These are phyloP conservation scores for Microdochium bolleyi DNA, from an alignment of 2,329 filamentous ascomycete genomes.

Conservation along the genomic window DNA sequence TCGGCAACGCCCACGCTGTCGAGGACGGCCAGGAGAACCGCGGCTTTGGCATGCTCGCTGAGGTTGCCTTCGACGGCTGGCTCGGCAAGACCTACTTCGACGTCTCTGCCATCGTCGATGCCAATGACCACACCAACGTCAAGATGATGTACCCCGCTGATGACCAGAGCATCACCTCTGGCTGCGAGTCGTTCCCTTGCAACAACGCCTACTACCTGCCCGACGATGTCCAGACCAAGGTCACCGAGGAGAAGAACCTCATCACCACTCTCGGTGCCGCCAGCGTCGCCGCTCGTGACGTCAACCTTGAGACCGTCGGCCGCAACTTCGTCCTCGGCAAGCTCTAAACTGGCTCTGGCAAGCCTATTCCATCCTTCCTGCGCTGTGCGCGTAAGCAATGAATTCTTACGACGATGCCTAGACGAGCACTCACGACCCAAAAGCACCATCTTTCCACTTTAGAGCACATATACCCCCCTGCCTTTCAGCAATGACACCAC, in stretches of 20 bases:
- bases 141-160: conserved; percentile 44
- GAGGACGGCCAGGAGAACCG: conserved; percentile 30
- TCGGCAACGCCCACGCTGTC: conserved; percentile 44
- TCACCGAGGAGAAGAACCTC: conserved; percentile 37
- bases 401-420: conserved; percentile 8
- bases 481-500: neutral
- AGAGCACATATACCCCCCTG: neutral
- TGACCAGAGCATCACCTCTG: conserved; percentile 31
- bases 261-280: conserved; percentile 40
- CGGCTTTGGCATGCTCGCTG: conserved; percentile 41
- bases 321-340: conserved; percentile 25
- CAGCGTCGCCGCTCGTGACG: conserved; percentile 11
- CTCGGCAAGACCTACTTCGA: conserved; percentile 45
- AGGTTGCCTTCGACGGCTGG: conserved; percentile 41
- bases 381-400: conserved; percentile 19
- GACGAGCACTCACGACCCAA: neutral
- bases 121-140: conserved; percentile 39
- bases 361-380: conserved; percentile 8
- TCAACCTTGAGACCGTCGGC: conserved; percentile 13
- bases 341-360: conserved; percentile 11
- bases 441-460: neutral
- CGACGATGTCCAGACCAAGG: conserved; percentile 49
- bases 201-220: conserved; percentile 42
- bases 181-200: conserved; percentile 45
- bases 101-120: conserved; percentile 49